These are phyloP conservation scores for Pisolithus sp. DNA, from an alignment of 768 basidiomycete genomes.

Conservation along the genomic window DNA sequence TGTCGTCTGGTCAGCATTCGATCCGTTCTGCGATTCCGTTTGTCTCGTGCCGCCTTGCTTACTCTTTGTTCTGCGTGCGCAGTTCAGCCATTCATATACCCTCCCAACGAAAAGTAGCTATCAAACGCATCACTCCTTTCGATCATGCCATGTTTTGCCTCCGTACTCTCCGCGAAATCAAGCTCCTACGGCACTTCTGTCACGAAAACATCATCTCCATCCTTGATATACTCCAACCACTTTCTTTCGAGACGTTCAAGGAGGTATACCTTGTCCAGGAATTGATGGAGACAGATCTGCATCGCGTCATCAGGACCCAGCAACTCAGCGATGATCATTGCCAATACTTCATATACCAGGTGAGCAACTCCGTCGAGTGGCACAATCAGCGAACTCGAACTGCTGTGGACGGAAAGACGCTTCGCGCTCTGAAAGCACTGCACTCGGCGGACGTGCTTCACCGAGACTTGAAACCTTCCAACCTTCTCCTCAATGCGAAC, in stretches of 20 bases:
- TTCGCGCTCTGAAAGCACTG: conserved; percentile 89
- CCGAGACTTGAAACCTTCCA: conserved; percentile 94
- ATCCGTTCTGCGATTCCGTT: neutral
- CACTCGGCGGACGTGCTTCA: conserved; percentile 94
- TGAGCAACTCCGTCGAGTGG: conserved; percentile 22
- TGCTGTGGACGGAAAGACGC: conserved; percentile 43
- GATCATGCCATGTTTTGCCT: conserved; percentile 93
- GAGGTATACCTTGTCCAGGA: conserved; percentile 79
- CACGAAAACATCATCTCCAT: conserved; percentile 93
- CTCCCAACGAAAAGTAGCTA: conserved; percentile 82
- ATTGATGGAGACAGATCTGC: conserved; percentile 89
- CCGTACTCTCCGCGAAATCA: conserved; percentile 80
- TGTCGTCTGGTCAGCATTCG: conserved; percentile 58
- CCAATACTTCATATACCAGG: conserved; percentile 98
- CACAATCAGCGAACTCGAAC: neutral
- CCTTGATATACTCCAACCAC: conserved; percentile 85
- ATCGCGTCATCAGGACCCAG: conserved; percentile 94
- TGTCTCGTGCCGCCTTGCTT: neutral
- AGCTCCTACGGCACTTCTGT: conserved; percentile 82
- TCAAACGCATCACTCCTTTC: conserved; percentile 93
- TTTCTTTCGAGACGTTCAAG: conserved; percentile 67
- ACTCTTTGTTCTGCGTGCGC: conserved; percentile 5
- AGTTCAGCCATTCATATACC: conserved; percentile 74
- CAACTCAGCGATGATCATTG: conserved; percentile 91
- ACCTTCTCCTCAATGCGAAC: conserved; percentile 91